Evolutionary conservation across 1,284 basidiomycete genomes (phyloP).

Genomic region (Pseudozyma sp.): DNA sequence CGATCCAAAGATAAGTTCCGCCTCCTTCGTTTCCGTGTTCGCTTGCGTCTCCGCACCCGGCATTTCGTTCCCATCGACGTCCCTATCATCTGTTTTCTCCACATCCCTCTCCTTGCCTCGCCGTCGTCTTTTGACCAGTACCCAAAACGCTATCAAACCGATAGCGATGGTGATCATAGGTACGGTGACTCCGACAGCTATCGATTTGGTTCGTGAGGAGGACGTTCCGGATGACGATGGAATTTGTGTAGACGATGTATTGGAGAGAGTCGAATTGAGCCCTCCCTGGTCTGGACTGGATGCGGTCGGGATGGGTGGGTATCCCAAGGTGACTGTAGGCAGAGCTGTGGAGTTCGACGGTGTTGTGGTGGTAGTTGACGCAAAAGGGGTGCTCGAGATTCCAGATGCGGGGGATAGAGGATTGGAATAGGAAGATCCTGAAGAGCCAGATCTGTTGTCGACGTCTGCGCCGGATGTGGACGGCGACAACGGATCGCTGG

Average conservation of each 20-base stretch:
- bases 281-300: background rate
- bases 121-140: constrained; percentile 21
- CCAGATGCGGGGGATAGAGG: too few species aligned
- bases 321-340: too few species aligned
- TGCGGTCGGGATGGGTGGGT: too few species aligned
- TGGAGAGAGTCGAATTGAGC: background rate
- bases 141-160: constrained; percentile 18
- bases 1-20: background rate
- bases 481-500: too few species aligned
- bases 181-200: constrained; percentile 20
- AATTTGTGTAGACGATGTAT: background rate
- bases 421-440: too few species aligned
- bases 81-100: constrained; percentile 6
- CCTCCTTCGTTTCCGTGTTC: too few species aligned
- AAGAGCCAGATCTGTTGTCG: too few species aligned
- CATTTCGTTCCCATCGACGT: background rate
- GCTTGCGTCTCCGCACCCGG: too few species aligned
- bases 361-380: too few species aligned
- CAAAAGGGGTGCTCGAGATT: too few species aligned
- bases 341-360: too few species aligned
- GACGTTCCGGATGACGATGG: background rate
- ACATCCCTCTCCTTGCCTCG: constrained; percentile 4
- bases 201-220: constrained; percentile 1
- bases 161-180: constrained; percentile 1
- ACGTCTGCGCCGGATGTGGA: too few species aligned